Conservation (phyloP, 805 yeast species). For the Myxozyma monticola region DNA sequence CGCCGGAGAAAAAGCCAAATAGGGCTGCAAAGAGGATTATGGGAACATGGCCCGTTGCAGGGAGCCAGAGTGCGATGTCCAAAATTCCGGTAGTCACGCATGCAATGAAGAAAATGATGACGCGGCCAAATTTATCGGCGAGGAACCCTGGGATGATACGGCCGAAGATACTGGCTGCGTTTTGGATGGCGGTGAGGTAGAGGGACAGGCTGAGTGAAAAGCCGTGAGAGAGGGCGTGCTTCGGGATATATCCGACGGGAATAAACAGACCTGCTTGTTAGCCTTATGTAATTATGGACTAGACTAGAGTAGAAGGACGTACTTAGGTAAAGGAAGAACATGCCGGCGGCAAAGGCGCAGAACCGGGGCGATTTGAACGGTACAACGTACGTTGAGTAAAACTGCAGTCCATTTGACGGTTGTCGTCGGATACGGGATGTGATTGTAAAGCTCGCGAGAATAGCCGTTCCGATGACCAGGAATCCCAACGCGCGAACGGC, state of each 20-base stretch:
- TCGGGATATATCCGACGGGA: slow-evolving; percentile 38
- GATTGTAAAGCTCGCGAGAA: slow-evolving; percentile 41
- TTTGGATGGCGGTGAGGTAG: slow-evolving; percentile 49
- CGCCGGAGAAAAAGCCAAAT: slow-evolving; percentile 62
- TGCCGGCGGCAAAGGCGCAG: too few species aligned
- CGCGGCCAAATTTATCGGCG: slow-evolving; percentile 58
- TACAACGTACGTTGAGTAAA: slow-evolving; percentile 35
- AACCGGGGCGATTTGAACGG: slow-evolving; percentile 36
- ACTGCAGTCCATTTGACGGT: slow-evolving; percentile 35
- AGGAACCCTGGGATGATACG: slow-evolving; percentile 55
- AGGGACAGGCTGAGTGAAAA: slow-evolving; percentile 38
- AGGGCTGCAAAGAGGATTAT: slow-evolving; percentile 54
- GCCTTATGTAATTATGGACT: too few species aligned
- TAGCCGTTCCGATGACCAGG: slow-evolving; percentile 37
- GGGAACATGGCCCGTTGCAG: slow-evolving; percentile 47
- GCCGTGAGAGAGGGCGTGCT: slow-evolving; percentile 35
- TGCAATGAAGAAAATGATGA: slow-evolving; percentile 55
- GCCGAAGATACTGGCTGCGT: slow-evolving; percentile 53
- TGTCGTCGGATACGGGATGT: slow-evolving; percentile 39
- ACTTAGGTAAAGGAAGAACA: too few species aligned
- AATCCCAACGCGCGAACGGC: slow-evolving; percentile 53
- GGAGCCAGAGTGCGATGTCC: slow-evolving; percentile 63
- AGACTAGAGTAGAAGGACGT: too few species aligned
- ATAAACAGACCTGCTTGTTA: too few species aligned
- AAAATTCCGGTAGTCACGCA: slow-evolving; percentile 47